Base-by-base conservation (phyloP, 2,329 filamentous ascomycete genomes). In the Colletotrichum lentis region DNA sequence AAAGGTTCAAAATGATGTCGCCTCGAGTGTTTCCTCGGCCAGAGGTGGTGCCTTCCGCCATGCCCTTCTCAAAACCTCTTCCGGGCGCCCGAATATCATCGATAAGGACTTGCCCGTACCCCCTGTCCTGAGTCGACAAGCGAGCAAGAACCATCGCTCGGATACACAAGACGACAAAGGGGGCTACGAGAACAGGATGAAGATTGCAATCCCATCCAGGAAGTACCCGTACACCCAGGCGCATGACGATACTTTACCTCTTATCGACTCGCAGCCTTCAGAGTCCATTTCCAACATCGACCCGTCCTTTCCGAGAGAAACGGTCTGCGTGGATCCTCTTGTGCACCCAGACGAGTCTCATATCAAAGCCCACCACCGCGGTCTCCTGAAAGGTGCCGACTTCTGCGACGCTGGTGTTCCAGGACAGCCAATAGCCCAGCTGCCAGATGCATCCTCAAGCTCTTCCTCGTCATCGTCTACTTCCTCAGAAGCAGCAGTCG, bases 1-100 rank as follows among this genome's bases (percentile, higher is more conserved):
- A 11, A 63, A 69, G 6, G 12, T 43, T 10, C 59, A 64, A 14
- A 62, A 56, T 8, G 52, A 59, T 16, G 49, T 56, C 31, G 52
- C 39, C 20, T 35, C 41, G 0, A 65, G 57, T 56, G 27, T 62
- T 18, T 18, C 66, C 1, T 69, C 71, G 8, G 62, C 31, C 16
- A 72, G 62, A 20, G 56, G 59, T 8, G 49, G 57, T 5, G 60
- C 47, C 11, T 60, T 69, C 47, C 71, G 70, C 12, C 73, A 76
- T 50, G 71, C 71, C 20, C 65, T 75, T 44, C 67, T 75, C 24
- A 77, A 77, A 62, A 61, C 73, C 8, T 65, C 69, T 12, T 55
- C 67, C 12, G 72, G 66, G 11, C 62, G 66, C 7, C 63, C 70
- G 4, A 67, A 66, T 27, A n/a, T 73, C 20, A 49, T 73, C 12